phyloP scores from a whole-genome alignment of 2,329 filamentous ascomycete genomes.

The Moelleriella libera region DNA sequence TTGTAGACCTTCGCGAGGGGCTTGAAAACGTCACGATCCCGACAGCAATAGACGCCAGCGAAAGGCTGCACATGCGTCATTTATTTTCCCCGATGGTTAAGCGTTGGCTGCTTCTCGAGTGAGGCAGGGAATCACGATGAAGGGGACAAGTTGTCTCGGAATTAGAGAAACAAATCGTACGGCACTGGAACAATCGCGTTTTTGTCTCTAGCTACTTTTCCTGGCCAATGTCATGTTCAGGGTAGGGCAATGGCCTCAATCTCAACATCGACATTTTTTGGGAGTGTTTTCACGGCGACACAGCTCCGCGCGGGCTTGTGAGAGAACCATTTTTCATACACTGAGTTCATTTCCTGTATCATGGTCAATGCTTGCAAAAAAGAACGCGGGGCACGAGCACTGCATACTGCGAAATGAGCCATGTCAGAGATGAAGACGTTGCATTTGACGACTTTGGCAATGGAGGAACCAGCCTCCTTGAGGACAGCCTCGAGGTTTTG shows the following conservation, averaged over 20 bases:
- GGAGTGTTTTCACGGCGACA: conserved; percentile 78
- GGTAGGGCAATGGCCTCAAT: conserved; percentile 76
- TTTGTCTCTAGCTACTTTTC: too few relatives aligned
- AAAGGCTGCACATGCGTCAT: neutral
- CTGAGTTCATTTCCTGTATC: conserved; percentile 59
- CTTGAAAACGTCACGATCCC: neutral
- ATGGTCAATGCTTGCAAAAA: neutral
- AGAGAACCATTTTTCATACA: conserved; percentile 71
- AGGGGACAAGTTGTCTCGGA: too few relatives aligned
- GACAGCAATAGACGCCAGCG: neutral
- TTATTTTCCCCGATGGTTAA: too few relatives aligned
- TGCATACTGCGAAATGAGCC: conserved; percentile 59
- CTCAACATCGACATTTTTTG: conserved; percentile 76
- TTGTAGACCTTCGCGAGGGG: too few relatives aligned
- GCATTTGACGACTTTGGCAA: conserved; percentile 78
- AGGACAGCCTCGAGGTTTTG: conserved; percentile 77
- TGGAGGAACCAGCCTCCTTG: conserved; percentile 61
- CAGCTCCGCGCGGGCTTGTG: conserved; percentile 83
- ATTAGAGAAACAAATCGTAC: too few relatives aligned
- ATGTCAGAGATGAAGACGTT: conserved; percentile 88
- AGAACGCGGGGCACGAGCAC: neutral
- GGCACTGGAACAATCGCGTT: too few relatives aligned
- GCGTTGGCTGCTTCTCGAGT: too few relatives aligned
- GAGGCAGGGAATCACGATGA: too few relatives aligned
- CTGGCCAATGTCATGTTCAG: conserved; percentile 13